phyloP scores from a whole-genome alignment of 1,139 yeast genomes.

The Torulaspora globosa region DNA sequence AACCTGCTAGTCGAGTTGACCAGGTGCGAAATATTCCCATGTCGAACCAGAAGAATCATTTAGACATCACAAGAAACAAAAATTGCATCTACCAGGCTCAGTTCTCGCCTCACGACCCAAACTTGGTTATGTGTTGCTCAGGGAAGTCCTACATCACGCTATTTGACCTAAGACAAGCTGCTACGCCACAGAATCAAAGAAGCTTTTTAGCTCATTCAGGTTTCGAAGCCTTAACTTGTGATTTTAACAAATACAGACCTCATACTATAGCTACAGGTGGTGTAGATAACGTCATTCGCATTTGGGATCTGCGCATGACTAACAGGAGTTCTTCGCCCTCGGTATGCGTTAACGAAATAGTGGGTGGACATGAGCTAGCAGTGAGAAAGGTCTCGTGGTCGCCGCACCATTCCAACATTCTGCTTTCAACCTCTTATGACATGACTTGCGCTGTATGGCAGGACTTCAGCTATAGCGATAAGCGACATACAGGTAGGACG shows the following conservation, averaged over 20 bases:
- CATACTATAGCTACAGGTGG: conserved; percentile 82
- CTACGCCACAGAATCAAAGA: conserved; percentile 47
- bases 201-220: conserved; percentile 74
- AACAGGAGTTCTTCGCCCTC: conserved; percentile 54
- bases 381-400: conserved; percentile 82
- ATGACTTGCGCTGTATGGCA: conserved; percentile 89
- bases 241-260: conserved; percentile 86
- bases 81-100: conserved; percentile 73
- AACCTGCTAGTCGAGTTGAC: conserved; percentile 13
- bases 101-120: conserved; percentile 83
- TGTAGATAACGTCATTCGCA: conserved; percentile 74
- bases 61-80: conserved; percentile 26
- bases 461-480: conserved; percentile 54
- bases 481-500: conserved; percentile 45
- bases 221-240: conserved; percentile 72
- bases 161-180: conserved; percentile 78
- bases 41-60: conserved; percentile 21
- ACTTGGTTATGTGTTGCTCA: conserved; percentile 65
- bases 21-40: conserved; percentile 21
- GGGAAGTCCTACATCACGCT: conserved; percentile 74
- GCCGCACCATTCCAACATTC: conserved; percentile 71
- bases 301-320: conserved; percentile 86
- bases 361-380: conserved; percentile 82
- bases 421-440: conserved; percentile 80
- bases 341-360: conserved; percentile 54